A percentile compares a stretch with the other conserved stretches of the same genome.
phyloP scores from a whole-genome alignment of 768 basidiomycete genomes.

The Rhizopogon vulgaris region DNA sequence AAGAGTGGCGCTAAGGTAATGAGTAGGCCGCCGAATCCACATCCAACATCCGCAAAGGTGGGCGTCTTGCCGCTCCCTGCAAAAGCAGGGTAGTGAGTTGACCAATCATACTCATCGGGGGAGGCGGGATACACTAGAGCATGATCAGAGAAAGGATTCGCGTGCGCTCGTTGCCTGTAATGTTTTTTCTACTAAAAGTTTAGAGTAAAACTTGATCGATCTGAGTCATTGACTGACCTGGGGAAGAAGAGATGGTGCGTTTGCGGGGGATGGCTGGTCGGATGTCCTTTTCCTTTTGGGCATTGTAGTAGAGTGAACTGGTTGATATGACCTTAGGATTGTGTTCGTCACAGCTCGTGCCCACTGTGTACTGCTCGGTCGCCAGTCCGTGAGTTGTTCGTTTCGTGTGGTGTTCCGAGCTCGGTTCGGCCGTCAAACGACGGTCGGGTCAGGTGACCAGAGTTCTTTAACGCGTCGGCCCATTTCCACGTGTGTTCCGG shows the following conservation, averaged over 20 bases:
- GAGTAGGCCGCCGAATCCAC: constrained; percentile 94
- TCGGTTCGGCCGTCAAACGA: background rate
- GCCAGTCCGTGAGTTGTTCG: too few relatives aligned
- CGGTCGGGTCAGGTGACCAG: too few relatives aligned
- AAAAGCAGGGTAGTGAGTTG: constrained; percentile 73
- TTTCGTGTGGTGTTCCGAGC: too few relatives aligned
- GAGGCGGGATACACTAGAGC: constrained; percentile 79
- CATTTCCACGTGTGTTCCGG: constrained; percentile 13
- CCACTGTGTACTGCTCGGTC: too few relatives aligned
- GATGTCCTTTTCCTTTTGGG: constrained; percentile 22
- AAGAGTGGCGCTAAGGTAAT: constrained; percentile 85
- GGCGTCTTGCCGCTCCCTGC: constrained; percentile 54
- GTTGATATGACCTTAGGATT: too few relatives aligned
- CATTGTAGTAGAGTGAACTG: constrained; percentile 8
- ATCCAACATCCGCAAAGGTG: constrained; percentile 95
- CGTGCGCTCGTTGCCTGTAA: constrained; percentile 79
- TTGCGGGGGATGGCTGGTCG: background rate
- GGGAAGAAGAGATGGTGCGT: constrained; percentile 31
- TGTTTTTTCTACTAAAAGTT: constrained; percentile 59
- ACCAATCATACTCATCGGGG: constrained; percentile 78
- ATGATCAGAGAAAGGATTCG: constrained; percentile 86
- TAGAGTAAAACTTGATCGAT: background rate
- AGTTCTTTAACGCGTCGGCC: background rate
- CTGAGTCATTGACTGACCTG: constrained; percentile 32
- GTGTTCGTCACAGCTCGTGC: too few relatives aligned